Conservation (phyloP, 768 basidiomycete genomes). For the Ramaria sp. region DNA sequence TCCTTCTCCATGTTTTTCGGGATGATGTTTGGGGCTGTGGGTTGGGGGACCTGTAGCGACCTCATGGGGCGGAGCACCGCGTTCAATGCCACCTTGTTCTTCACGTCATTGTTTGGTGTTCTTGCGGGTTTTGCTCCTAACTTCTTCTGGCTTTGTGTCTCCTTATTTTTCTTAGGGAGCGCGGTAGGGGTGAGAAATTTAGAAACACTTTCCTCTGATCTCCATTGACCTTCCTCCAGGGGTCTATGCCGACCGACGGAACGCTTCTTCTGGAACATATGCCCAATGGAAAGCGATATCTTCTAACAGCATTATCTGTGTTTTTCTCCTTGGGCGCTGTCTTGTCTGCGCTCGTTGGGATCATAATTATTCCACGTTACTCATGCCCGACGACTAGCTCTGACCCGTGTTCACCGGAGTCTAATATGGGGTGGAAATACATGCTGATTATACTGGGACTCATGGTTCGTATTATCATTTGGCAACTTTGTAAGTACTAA, state of each 20-base stretch:
- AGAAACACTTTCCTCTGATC: background rate
- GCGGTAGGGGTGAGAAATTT: conserved; percentile 74
- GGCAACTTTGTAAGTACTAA: background rate
- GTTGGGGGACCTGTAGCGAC: conserved; percentile 91
- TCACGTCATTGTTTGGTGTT: conserved; percentile 84
- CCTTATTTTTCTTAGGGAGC: conserved; percentile 82
- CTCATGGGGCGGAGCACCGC: conserved; percentile 79
- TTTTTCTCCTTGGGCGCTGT: conserved; percentile 95
- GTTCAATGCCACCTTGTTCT: conserved; percentile 86
- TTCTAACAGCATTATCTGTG: conserved; percentile 85
- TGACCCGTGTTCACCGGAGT: conserved; percentile 52
- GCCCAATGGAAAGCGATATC: conserved; percentile 83
- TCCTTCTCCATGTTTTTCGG: conserved; percentile 88
- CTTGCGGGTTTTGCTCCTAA: conserved; percentile 63
- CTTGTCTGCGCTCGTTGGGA: conserved; percentile 68
- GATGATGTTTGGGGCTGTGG: conserved; percentile 95
- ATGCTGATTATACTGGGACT: conserved; percentile 68
- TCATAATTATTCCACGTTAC: conserved; percentile 65
- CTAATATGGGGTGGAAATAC: conserved; percentile 87
- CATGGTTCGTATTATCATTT: conserved; percentile 47
- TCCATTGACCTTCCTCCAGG: conserved; percentile 30
- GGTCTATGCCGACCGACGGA: conserved; percentile 95
- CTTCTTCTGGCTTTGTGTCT: conserved; percentile 57
- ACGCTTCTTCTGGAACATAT: conserved; percentile 88
- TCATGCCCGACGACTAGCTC: conserved; percentile 41